phyloP scores from a whole-genome alignment of 2,329 filamentous ascomycete species.

The Arthroderma sp. region DNA sequence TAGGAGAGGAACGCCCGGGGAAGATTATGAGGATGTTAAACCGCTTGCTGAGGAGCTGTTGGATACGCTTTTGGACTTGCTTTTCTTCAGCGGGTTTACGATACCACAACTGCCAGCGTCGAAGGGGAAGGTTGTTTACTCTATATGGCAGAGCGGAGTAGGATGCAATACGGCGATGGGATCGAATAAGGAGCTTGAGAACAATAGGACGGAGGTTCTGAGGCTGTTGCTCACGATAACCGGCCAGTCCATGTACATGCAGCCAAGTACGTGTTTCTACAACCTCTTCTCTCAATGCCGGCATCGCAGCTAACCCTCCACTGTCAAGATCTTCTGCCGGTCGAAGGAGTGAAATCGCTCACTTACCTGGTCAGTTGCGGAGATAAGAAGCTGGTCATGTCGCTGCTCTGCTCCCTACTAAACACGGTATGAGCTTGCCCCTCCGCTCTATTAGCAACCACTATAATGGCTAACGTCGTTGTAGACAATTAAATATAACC shows the following conservation, averaged over 20 bases:
- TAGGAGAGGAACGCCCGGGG: neutral
- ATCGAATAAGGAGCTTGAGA: constrained; percentile 85
- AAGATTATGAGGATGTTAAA: constrained; percentile 44
- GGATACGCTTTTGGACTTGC: constrained; percentile 73
- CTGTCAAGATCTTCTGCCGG: constrained; percentile 50
- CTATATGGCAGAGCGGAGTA: constrained; percentile 96
- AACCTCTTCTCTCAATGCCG: neutral
- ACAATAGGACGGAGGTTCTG: constrained; percentile 80
- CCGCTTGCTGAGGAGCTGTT: constrained; percentile 87
- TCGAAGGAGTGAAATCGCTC: constrained; percentile 68
- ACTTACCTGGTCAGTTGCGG: constrained; percentile 80
- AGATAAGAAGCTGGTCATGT: constrained; percentile 85
- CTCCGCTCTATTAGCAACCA: neutral
- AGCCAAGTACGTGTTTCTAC: constrained; percentile 44
- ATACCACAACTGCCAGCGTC: constrained; percentile 59
- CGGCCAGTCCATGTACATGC: constrained; percentile 88
- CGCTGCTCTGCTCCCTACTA: constrained; percentile 77
- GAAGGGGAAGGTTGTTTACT: constrained; percentile 73
- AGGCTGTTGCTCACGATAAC: constrained; percentile 73
- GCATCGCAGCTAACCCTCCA: constrained; percentile 16
- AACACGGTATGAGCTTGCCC: constrained; percentile 60
- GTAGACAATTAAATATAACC: constrained; percentile 88
- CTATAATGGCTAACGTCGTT: constrained; percentile 5
- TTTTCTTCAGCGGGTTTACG: constrained; percentile 87
- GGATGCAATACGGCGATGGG: constrained; percentile 83